Percentiles rank a stretch among this genome's conserved stretches.
These are phyloP conservation scores for Ichthyophthirius multifiliis DNA, from an alignment of 169 alveolate genomes.

Conservation along the genomic window DNA sequence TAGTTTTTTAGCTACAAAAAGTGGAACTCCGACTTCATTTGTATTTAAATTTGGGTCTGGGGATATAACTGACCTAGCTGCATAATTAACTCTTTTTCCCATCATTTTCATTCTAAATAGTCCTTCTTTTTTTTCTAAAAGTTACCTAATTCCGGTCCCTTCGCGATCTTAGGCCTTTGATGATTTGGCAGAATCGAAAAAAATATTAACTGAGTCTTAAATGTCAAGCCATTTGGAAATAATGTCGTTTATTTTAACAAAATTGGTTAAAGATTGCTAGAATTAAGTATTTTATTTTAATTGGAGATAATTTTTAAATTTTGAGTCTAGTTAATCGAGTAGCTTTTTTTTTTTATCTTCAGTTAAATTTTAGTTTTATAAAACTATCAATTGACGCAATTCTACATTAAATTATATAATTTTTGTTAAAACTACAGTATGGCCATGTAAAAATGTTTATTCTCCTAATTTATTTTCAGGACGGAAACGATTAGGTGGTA, in stretches of 20 bases:
- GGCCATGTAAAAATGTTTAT: constrained; percentile 60
- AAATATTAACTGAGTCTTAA: constrained; percentile 63
- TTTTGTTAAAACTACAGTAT: constrained; percentile 53
- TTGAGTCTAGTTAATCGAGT: constrained; percentile 47
- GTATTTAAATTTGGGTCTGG: constrained; percentile 98
- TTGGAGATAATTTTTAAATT: constrained; percentile 42
- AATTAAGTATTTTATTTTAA: constrained; percentile 30
- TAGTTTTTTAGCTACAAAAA: constrained; percentile 91
- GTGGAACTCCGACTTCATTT: constrained; percentile 96
- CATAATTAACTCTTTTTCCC: constrained; percentile 98
- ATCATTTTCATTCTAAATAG: constrained; percentile 96
- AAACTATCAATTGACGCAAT: constrained; percentile 43
- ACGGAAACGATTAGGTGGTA: constrained; percentile 86
- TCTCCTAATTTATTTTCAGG: constrained; percentile 81
- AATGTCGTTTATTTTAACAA: constrained; percentile 47
- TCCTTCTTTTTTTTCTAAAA: constrained; percentile 96
- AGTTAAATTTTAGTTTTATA: constrained; percentile 28
- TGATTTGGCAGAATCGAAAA: constrained; percentile 60
- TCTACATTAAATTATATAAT: constrained; percentile 38
- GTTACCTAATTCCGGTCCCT: constrained; percentile 92
- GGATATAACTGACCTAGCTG: constrained; percentile 98
- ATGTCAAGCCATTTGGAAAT: constrained; percentile 66
- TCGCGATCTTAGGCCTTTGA: constrained; percentile 67
- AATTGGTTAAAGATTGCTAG: constrained; percentile 21
- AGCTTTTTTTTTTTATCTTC: constrained; percentile 28